Conservation (phyloP, 1,284 basidiomycete genomes). For the Mycosarcoma mackinlayi region DNA sequence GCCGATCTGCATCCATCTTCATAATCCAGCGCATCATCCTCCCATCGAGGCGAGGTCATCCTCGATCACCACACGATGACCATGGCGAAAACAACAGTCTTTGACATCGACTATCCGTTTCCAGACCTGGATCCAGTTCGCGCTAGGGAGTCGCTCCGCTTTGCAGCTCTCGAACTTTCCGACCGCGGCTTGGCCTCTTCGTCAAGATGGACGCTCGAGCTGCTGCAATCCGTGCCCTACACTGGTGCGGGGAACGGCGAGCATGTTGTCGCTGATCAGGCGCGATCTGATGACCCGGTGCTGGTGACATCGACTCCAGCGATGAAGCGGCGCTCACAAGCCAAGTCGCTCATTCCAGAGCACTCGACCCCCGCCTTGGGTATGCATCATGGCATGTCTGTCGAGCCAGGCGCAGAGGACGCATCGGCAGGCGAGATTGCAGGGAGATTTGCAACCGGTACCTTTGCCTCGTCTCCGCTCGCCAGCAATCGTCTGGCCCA, state of each 20-base stretch:
- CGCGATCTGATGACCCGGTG: constrained; percentile 8
- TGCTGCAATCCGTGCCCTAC: constrained; percentile 50
- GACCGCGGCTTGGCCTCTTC: constrained; percentile 50
- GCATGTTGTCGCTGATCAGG: constrained; percentile 7
- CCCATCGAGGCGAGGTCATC: neutral
- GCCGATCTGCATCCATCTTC: neutral
- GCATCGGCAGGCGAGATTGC: constrained; percentile 21
- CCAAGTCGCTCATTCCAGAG: constrained; percentile 42
- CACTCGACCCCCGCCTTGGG: constrained; percentile 64
- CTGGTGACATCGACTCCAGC: constrained; percentile 42
- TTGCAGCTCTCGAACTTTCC: constrained; percentile 40
- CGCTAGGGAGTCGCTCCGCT: constrained; percentile 38
- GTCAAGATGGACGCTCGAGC: constrained; percentile 60
- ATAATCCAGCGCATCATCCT: neutral
- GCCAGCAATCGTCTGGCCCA: constrained; percentile 20
- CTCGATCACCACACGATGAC: too few relatives aligned
- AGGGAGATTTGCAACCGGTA: constrained; percentile 20
- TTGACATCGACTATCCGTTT: constrained; percentile 47
- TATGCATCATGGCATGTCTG: constrained; percentile 41
- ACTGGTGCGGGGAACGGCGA: neutral
- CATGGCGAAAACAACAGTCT: constrained; percentile 32
- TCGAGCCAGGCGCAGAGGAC: constrained; percentile 33
- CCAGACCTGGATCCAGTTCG: constrained; percentile 47
- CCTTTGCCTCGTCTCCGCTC: constrained; percentile 35
- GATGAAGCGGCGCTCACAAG: constrained; percentile 13